Evolutionary conservation across 768 basidiomycete species (phyloP).

Genomic region (Leccinum aurantiacum): DNA sequence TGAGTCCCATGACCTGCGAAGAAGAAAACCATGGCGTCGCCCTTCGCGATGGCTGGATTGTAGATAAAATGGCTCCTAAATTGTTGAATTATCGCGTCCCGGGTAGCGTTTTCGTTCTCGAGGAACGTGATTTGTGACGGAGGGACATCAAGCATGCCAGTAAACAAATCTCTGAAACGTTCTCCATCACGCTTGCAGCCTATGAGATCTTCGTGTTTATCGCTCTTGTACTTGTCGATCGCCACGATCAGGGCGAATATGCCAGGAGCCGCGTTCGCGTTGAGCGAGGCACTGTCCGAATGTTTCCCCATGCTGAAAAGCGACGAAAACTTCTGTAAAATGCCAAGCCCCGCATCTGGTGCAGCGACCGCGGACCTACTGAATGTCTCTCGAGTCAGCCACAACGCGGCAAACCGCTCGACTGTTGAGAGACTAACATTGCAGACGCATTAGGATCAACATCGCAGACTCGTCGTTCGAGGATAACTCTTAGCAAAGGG

Average conservation of each 20-base stretch:
- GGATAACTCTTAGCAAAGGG: background rate
- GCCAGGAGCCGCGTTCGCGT: conserved; percentile 6
- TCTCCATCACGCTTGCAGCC: conserved; percentile 22
- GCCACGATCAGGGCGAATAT: conserved; percentile 22
- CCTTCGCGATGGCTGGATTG: conserved; percentile 9
- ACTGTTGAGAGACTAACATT: conserved; percentile 1
- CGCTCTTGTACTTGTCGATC: conserved; percentile 13
- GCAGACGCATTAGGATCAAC: background rate
- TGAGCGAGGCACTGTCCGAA: background rate
- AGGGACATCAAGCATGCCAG: conserved; percentile 14
- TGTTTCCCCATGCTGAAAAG: background rate
- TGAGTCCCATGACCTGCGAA: conserved; percentile 21
- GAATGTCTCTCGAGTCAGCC: conserved; percentile 1
- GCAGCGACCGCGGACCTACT: conserved; percentile 4
- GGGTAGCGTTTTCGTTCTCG: conserved; percentile 16
- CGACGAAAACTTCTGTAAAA: background rate
- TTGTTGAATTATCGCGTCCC: conserved; percentile 2
- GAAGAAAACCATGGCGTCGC: conserved; percentile 22
- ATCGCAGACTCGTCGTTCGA: background rate
- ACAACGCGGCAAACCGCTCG: conserved; percentile 2
- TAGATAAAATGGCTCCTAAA: conserved; percentile 14
- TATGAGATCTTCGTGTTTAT: background rate
- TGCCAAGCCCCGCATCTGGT: background rate
- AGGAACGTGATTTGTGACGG: conserved; percentile 15
- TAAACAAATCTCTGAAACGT: conserved; percentile 14